Conservation (phyloP, 2,329 filamentous ascomycete genomes). For the Fusarium sp. region DNA sequence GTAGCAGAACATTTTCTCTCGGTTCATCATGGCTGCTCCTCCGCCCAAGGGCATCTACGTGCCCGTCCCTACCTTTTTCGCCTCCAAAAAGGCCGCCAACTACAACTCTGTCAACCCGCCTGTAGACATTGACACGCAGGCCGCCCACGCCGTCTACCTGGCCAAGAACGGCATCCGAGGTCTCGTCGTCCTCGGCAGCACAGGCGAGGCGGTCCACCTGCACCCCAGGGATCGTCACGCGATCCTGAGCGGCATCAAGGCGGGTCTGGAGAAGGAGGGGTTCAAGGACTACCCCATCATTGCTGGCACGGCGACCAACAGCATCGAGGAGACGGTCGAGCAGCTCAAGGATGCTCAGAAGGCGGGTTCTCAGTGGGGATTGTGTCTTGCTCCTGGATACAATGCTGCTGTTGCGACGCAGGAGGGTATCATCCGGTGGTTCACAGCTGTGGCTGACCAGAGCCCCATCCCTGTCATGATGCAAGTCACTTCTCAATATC, state of each 20-base stretch:
- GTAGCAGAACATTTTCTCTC: not conserved
- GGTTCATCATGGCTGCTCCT: conserved; percentile 42
- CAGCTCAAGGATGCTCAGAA: conserved; percentile 66
- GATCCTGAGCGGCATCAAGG: conserved; percentile 66
- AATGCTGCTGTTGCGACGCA: conserved; percentile 67
- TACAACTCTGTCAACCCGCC: conserved; percentile 60
- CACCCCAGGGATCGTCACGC: conserved; percentile 66
- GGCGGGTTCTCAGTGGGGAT: conserved; percentile 69
- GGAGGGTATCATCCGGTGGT: conserved; percentile 69
- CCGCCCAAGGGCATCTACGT: conserved; percentile 69
- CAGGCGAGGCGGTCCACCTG: conserved; percentile 73
- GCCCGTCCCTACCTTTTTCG: conserved; percentile 74
- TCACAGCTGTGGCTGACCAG: conserved; percentile 66
- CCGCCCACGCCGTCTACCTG: conserved; percentile 69
- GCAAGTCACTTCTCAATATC: conserved; percentile 50
- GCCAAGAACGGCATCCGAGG: conserved; percentile 70
- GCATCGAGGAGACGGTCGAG: conserved; percentile 70
- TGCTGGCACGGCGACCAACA: conserved; percentile 70
- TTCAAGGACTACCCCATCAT: conserved; percentile 71
- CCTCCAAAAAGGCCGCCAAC: conserved; percentile 52
- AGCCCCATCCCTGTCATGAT: conserved; percentile 69
- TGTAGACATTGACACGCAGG: conserved; percentile 69
- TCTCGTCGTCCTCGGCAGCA: conserved; percentile 72
- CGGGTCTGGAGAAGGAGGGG: conserved; percentile 65
- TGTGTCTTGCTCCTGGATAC: conserved; percentile 70